Percentiles rank a stretch among this genome's conserved stretches.
These are phyloP conservation scores for Phytophthora melonis DNA, from an alignment of 352 stramenopile species.

Conservation along the genomic window DNA sequence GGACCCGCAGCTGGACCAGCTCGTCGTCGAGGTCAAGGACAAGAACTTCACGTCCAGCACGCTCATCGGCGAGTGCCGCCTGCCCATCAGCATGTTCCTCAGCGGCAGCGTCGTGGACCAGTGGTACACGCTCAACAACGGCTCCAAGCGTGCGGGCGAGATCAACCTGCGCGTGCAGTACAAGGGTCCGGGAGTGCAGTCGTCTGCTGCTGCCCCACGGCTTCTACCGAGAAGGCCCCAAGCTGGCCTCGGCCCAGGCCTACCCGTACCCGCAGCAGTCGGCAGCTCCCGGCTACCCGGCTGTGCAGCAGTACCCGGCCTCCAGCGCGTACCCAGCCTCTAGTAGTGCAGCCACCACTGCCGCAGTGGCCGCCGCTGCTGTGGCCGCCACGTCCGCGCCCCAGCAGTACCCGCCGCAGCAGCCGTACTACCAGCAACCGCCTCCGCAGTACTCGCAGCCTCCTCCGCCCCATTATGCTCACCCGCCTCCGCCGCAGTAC, in stretches of 20 bases:
- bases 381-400: constrained; percentile 29
- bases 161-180: constrained; percentile 88
- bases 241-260: constrained; percentile 33
- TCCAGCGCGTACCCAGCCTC: constrained; percentile 27
- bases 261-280: constrained; percentile 49
- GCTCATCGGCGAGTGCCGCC: constrained; percentile 76
- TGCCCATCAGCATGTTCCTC: constrained; percentile 83
- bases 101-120: constrained; percentile 74
- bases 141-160: constrained; percentile 64
- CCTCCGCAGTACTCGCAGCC: constrained; percentile 12
- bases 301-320: constrained; percentile 25
- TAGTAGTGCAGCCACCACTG: constrained; percentile 12
- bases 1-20: constrained; percentile 77
- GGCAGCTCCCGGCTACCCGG: constrained; percentile 29
- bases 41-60: constrained; percentile 85
- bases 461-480: constrained; percentile 26
- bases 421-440: constrained; percentile 53
- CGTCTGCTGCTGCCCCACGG: constrained; percentile 16
- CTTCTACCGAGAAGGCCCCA: constrained; percentile 28
- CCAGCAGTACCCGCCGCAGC: constrained; percentile 35
- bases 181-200: constrained; percentile 43
- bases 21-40: constrained; percentile 85
- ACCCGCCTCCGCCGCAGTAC: constrained; percentile 40
- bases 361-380: constrained; percentile 25
- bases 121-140: constrained; percentile 85